These are phyloP conservation scores for Effrenium voratum DNA, from an alignment of 73 alveolate species.

Conservation along the genomic window DNA sequence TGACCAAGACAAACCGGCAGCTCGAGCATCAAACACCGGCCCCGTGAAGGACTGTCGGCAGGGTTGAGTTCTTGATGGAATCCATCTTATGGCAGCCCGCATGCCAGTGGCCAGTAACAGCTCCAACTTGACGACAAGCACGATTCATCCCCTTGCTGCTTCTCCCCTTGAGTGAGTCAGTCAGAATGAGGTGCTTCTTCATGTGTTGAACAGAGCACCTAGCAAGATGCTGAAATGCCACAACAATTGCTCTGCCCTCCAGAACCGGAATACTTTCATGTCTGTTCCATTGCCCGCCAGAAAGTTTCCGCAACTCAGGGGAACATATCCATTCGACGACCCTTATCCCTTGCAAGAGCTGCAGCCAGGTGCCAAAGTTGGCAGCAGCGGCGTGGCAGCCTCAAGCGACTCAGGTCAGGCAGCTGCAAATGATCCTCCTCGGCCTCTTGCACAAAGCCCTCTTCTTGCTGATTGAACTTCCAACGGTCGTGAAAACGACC, in stretches of 20 bases:
- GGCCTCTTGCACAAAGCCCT: neutral
- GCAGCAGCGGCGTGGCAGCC: neutral
- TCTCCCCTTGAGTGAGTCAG: neutral
- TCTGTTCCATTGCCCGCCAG: neutral
- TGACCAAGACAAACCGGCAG: neutral
- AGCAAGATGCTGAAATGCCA: neutral
- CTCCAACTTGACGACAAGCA: neutral
- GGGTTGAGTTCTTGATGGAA: constrained; percentile 7
- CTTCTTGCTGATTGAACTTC: neutral
- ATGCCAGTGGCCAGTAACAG: neutral
- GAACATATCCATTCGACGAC: neutral
- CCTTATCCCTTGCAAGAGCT: neutral
- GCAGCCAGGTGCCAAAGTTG: neutral
- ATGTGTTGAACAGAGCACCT: neutral
- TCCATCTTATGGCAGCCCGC: neutral
- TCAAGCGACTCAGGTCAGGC: neutral
- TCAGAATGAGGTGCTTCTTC: neutral
- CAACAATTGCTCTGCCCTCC: neutral
- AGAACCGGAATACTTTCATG: neutral
- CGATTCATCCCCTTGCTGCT: neutral
- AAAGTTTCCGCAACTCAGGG: too few relatives aligned
- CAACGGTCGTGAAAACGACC: neutral
- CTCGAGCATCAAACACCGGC: neutral
- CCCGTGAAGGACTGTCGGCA: neutral
- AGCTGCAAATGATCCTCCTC: neutral